phyloP scores from a whole-genome alignment of 1,139 yeast genomes.

The Suhomyces choctaworum region DNA sequence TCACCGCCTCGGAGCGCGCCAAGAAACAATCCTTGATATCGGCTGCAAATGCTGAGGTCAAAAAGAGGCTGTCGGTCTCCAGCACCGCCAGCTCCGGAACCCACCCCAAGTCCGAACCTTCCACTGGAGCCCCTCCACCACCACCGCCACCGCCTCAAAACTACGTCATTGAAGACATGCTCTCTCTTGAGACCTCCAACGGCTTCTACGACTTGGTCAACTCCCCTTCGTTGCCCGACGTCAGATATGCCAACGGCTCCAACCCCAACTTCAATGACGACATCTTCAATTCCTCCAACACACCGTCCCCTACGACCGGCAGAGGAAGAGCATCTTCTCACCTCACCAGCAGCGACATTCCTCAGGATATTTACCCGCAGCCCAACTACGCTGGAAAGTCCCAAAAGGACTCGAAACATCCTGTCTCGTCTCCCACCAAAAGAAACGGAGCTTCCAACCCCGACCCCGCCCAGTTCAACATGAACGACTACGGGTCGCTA shows the following conservation, averaged over 20 bases:
- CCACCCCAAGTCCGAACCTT: constrained; percentile 4
- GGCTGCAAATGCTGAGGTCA: constrained; percentile 24
- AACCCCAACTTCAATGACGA: constrained; percentile 7
- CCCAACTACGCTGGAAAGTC: constrained; percentile 1
- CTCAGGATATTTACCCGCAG: constrained; percentile 1
- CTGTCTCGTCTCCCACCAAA: constrained; percentile 7
- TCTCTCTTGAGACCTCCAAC: constrained; percentile 32
- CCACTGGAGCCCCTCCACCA: constrained; percentile 1
- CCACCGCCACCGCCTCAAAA: constrained; percentile 1
- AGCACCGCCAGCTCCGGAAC: constrained; percentile 5
- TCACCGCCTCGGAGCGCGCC: constrained; percentile 27
- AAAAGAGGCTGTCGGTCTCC: constrained; percentile 10
- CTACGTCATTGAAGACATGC: constrained; percentile 35
- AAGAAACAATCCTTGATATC: constrained; percentile 30
- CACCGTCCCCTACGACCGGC: constrained; percentile 10
- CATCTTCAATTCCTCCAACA: constrained; percentile 8
- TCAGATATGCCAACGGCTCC: constrained; percentile 6
- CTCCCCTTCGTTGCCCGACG: constrained; percentile 7
- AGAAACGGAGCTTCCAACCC: neutral
- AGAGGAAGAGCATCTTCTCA: constrained; percentile 9
- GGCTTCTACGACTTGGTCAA: constrained; percentile 35
- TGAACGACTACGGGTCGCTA: constrained; percentile 8
- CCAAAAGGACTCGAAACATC: constrained; percentile 6
- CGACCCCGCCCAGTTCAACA: constrained; percentile 4
- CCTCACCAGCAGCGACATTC: constrained; percentile 6